Evolutionary conservation across 2,329 filamentous ascomycete genomes (phyloP).

Genomic region (Xylaria multiplex): DNA sequence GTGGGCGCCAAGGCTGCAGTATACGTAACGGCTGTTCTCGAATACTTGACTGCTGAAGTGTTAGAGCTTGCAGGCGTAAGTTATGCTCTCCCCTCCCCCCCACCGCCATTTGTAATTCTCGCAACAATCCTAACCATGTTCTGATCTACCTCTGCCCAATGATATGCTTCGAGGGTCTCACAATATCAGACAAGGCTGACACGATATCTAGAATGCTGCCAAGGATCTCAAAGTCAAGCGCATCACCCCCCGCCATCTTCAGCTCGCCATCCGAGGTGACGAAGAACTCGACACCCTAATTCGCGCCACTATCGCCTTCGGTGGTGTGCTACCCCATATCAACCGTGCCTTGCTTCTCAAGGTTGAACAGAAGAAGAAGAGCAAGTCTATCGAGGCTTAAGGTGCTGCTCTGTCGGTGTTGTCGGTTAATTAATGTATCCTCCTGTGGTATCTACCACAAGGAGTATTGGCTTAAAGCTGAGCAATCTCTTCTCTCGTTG

Average conservation of each 20-base stretch:
- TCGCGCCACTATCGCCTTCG: slow-evolving; percentile 96
- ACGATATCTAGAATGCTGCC: slow-evolving; percentile 78
- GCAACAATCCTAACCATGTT: neutral
- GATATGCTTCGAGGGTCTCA: neutral
- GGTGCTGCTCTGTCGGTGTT: slow-evolving; percentile 10
- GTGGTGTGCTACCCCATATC: slow-evolving; percentile 98
- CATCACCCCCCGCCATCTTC: slow-evolving; percentile 96
- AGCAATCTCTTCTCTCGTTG: slow-evolving; percentile 17
- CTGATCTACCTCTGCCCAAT: neutral
- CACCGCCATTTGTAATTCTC: slow-evolving; percentile 16
- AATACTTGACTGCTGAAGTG: slow-evolving; percentile 98
- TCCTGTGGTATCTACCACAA: slow-evolving; percentile 11
- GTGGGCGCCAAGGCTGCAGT: slow-evolving; percentile 98
- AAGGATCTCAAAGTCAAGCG: slow-evolving; percentile 99
- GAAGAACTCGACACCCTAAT: slow-evolving; percentile 98
- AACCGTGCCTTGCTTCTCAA: slow-evolving; percentile 95
- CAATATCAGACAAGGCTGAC: slow-evolving; percentile 33
- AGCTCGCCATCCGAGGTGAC: slow-evolving; percentile 97
- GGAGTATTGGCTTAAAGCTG: slow-evolving; percentile 27
- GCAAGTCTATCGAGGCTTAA: slow-evolving; percentile 61
- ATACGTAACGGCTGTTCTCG: slow-evolving; percentile 96
- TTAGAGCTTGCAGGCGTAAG: slow-evolving; percentile 91
- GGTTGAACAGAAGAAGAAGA: slow-evolving; percentile 98
- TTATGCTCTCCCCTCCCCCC: slow-evolving; percentile 44
- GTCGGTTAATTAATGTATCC: slow-evolving; percentile 31